Evolutionary conservation across 2,329 filamentous ascomycete species (phyloP).

Genomic region (Fusarium graminum): DNA sequence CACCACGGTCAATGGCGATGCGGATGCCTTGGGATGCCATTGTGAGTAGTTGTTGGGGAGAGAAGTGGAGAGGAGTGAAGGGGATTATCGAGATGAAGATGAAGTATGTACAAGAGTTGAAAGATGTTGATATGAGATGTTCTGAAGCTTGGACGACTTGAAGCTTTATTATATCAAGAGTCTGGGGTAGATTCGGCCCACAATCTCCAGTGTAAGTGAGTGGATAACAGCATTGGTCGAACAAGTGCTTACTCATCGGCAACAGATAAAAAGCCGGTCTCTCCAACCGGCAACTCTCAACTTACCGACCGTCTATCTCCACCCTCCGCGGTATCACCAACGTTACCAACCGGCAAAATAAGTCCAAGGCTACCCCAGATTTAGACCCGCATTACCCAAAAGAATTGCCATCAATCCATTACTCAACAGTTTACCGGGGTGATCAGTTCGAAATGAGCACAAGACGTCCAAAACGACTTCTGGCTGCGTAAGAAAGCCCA

Average conservation of each 20-base stretch:
- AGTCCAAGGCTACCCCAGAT: conserved; percentile 31
- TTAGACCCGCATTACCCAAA: conserved; percentile 33
- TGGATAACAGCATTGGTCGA: conserved; percentile 18
- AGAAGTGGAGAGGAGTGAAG: background rate
- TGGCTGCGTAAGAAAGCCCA: conserved; percentile 45
- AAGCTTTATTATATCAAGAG: conserved; percentile 36
- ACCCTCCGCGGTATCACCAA: conserved; percentile 21
- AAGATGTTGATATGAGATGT: conserved; percentile 2
- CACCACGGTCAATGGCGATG: conserved; percentile 49
- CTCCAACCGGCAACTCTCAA: conserved; percentile 16
- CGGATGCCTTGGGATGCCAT: conserved; percentile 46
- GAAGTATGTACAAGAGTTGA: background rate
- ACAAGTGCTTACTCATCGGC: conserved; percentile 28
- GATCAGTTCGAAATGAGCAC: conserved; percentile 33
- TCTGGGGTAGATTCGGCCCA: conserved; percentile 1
- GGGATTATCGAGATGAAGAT: background rate
- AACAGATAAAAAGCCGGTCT: conserved; percentile 14
- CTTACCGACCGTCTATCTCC: conserved; percentile 26
- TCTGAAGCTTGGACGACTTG: conserved; percentile 7
- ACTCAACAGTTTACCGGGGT: conserved; percentile 20
- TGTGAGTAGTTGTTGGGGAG: background rate
- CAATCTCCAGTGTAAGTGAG: conserved; percentile 21
- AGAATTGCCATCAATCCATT: conserved; percentile 23
- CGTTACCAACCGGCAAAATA: conserved; percentile 15
- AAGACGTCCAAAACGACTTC: conserved; percentile 43